Evolutionary conservation across 306 rosid genomes (phyloP), one percentile per base, ranked within the genome.

Genomic region (Citrullus mucosospermus): DNA sequence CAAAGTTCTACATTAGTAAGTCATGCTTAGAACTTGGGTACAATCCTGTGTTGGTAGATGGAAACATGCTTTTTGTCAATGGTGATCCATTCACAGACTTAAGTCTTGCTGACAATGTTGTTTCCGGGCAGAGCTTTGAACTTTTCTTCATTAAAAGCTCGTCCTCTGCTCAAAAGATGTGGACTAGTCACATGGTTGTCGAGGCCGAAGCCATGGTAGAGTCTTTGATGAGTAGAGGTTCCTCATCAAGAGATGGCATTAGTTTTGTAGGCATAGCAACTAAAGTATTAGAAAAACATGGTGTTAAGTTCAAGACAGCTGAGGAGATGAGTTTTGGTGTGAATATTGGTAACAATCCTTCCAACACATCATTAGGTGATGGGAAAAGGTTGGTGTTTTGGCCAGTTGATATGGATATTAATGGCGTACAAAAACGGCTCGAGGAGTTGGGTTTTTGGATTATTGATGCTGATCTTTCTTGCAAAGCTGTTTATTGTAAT

Each of bases 401-500:
- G 93, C 80, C 96, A 51, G 18, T 66, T 50, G 88, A 83, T 58
- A 57, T 81, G 82, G 83, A 74, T 74, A 13, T 79, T 20, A 85
- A 82, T 83, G 79, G 84, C 25, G 53, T 94, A 83, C 83, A 79
- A 83, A 89, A 88, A 78, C 70, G 78, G 86, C 95, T 94, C 56
- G 74, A 79, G 72, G 96, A 86, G 73, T 50, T 87, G 83, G 87
- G 90, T 80, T 46, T 88, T 67, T 92, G 97, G 98, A 57, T 82
- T 82, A 62, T 92, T 69, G 90, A 89, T 78, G 76, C 68, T 66
- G 98, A 89, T 79, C 79, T 78, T 14, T 90, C 98, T 20, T 92
- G 98, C 87, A 92, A 82, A 16, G 96, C 92, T 62, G 97, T 94
- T 83, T 81, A 86, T 32, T 94, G 98, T 85, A 93, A 86, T 78